These are phyloP conservation scores for Saxophila tyrrhenica DNA, from an alignment of 495 filamentous ascomycete genomes.

Conservation along the genomic window DNA sequence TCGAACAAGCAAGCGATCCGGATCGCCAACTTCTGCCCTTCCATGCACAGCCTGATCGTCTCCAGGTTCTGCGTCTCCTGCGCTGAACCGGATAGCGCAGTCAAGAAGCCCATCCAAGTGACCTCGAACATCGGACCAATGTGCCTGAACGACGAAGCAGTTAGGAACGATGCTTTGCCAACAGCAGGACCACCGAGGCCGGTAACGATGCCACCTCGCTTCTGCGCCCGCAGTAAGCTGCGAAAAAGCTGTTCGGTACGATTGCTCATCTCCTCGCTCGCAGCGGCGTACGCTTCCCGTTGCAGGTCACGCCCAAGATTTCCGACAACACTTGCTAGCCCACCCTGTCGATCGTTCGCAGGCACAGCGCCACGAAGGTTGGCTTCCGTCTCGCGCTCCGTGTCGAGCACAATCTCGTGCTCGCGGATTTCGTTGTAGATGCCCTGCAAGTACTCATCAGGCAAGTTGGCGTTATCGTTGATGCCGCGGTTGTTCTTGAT, in stretches of 20 bases:
- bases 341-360: constrained; percentile 39
- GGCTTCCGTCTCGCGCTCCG: constrained; percentile 77
- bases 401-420: constrained; percentile 91
- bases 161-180: constrained; percentile 49
- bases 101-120: constrained; percentile 98
- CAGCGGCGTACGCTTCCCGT: constrained; percentile 83
- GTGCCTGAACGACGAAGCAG: constrained; percentile 84
- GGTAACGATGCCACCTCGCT: constrained; percentile 53
- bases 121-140: constrained; percentile 98
- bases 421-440: constrained; percentile 87
- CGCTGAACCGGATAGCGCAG: constrained; percentile 77
- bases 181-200: neutral
- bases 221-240: constrained; percentile 74
- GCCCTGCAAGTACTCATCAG: constrained; percentile 75
- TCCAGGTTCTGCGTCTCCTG: constrained; percentile 87
- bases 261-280: constrained; percentile 88
- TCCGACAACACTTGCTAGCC: constrained; percentile 74
- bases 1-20: constrained; percentile 90
- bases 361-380: constrained; percentile 51
- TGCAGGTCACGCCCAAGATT: constrained; percentile 88
- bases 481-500: constrained; percentile 98
- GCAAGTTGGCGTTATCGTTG: constrained; percentile 89
- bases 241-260: constrained; percentile 85
- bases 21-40: constrained; percentile 87
- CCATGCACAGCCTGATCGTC: constrained; percentile 81